Evolutionary conservation across 441 rosid species (phyloP).

Genomic region (Brassica balearica): DNA sequence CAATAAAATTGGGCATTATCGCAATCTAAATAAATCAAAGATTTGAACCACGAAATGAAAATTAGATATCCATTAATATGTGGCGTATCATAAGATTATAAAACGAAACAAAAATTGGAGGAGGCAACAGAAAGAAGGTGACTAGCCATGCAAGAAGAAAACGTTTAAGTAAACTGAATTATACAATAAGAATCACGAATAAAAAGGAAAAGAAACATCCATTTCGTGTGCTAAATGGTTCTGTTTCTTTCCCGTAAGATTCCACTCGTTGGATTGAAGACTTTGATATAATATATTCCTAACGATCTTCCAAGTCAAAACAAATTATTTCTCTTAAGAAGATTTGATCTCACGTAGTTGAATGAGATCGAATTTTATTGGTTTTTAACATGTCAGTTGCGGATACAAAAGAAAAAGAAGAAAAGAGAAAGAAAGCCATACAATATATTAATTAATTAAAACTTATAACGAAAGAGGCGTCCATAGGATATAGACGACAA

Average conservation of each 20-base stretch:
- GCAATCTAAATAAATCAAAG: background rate
- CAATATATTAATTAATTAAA: slow-evolving; percentile 4
- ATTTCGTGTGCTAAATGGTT: background rate
- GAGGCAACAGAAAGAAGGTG: background rate
- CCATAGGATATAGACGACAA: slow-evolving; percentile 19
- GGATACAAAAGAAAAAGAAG: background rate
- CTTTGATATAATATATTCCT: background rate
- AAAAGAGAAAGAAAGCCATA: background rate
- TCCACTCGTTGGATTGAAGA: background rate
- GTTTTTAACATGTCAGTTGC: background rate
- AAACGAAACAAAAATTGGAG: background rate
- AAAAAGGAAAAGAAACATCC: background rate
- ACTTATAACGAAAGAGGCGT: slow-evolving; percentile 8
- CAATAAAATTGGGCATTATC: background rate
- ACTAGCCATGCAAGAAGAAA: background rate
- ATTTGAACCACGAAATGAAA: background rate
- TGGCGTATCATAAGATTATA: background rate
- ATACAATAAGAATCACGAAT: background rate
- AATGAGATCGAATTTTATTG: background rate
- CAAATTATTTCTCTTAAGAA: background rate
- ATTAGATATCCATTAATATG: background rate
- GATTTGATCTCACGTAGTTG: background rate
- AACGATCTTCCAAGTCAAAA: background rate
- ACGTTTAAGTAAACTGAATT: background rate
- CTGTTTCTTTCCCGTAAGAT: background rate